A percentile compares a stretch with the other conserved stretches of the same genome.
These are phyloP conservation scores for Isoetes engelmannii DNA, from an alignment of 83 land plant species.

Conservation along the genomic window DNA sequence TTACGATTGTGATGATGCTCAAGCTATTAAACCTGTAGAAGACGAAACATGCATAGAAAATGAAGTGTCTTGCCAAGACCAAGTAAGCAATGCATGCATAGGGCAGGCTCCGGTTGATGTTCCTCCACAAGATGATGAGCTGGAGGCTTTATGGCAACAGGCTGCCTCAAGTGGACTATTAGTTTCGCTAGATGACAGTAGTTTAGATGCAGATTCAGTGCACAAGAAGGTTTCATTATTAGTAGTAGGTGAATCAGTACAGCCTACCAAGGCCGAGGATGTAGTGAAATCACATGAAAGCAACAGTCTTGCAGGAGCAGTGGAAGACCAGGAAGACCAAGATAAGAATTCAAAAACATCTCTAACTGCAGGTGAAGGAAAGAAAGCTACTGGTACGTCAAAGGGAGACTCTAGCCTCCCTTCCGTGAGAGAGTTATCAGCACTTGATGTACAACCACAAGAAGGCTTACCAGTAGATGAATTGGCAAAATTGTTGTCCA, in stretches of 20 bases:
- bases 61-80: neutral
- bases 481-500: constrained; percentile 45
- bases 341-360: no score
- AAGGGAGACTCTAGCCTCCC: no score
- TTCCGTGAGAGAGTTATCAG: neutral
- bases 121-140: constrained; percentile 14
- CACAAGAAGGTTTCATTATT: constrained; percentile 36
- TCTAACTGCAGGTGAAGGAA: no score
- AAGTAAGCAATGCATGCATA: neutral
- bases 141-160: constrained; percentile 33
- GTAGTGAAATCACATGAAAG: constrained; percentile 11
- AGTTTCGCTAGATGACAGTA: constrained; percentile 27
- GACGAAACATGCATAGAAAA: constrained; percentile 7
- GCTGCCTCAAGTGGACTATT: constrained; percentile 45
- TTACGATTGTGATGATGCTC: neutral
- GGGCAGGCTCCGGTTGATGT: constrained; percentile 9
- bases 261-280: constrained; percentile 33
- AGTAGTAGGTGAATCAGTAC: constrained; percentile 43
- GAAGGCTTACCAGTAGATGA: constrained; percentile 57
- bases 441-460: constrained; percentile 20
- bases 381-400: no score
- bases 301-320: constrained; percentile 9
- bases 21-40: neutral
- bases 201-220: constrained; percentile 38
- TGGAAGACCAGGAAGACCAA: neutral